These are phyloP conservation scores for Acanthamoeba sp. DNA, from an alignment of 208 protist genomes.

Conservation along the genomic window DNA sequence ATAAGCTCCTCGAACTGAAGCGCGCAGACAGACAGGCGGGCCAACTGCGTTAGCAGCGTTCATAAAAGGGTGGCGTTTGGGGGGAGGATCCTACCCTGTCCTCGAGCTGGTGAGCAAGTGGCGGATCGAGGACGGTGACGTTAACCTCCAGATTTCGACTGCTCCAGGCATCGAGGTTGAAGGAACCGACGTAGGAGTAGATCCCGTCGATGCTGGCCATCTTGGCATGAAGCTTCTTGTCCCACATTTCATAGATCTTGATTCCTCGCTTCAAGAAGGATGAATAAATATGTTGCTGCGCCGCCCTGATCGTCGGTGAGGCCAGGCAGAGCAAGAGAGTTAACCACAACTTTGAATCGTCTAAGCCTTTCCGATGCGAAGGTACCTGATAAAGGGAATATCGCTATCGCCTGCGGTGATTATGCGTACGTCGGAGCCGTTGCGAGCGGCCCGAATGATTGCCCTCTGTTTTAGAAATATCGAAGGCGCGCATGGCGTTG, in stretches of 20 bases:
- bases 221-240: conserved; percentile 77
- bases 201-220: conserved; percentile 79
- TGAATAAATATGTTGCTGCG: conserved; percentile 77
- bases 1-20: conserved; percentile 68
- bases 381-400: conserved; percentile 74
- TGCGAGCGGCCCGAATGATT: conserved; percentile 56
- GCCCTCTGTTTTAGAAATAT: conserved; percentile 55
- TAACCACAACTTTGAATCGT: no score
- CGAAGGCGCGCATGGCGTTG: not conserved
- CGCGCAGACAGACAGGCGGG: not conserved
- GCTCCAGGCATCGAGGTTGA: conserved; percentile 75
- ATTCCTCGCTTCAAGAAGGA: conserved; percentile 76
- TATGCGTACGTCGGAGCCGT: conserved; percentile 78
- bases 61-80: not conserved
- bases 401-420: conserved; percentile 79
- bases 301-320: no score
- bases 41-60: not conserved
- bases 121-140: conserved; percentile 71
- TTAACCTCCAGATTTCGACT: conserved; percentile 78
- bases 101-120: conserved; percentile 53
- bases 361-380: no score
- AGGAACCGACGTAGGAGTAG: conserved; percentile 78
- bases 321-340: no score
- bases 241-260: conserved; percentile 79
- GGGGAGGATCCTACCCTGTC: not conserved